These are phyloP conservation scores for Vigna angularis DNA, from an alignment of 306 rosid species.

Conservation along the genomic window DNA sequence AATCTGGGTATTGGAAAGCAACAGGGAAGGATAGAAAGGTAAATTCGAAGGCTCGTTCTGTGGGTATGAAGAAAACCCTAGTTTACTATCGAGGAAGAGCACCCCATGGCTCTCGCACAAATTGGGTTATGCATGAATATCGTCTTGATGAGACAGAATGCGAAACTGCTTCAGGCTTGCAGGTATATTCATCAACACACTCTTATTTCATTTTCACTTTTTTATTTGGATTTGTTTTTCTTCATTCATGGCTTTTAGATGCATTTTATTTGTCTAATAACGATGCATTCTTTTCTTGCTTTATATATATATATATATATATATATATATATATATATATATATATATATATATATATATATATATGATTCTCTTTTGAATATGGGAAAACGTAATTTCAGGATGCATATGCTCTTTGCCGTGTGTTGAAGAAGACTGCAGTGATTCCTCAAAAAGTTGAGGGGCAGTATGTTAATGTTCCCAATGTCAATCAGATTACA, in stretches of 20 bases:
- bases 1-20: constrained; percentile 95
- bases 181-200: constrained; percentile 47
- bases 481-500: constrained; percentile 51
- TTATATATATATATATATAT: not conserved
- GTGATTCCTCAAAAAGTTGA: constrained; percentile 64
- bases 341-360: too few relatives aligned
- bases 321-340: too few relatives aligned
- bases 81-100: constrained; percentile 95
- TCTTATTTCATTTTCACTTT: not conserved
- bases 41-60: constrained; percentile 66
- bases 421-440: constrained; percentile 80
- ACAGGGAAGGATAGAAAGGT: constrained; percentile 94
- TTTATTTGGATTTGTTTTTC: too few relatives aligned
- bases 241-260: not conserved
- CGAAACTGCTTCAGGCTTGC: constrained; percentile 66
- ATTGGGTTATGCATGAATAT: constrained; percentile 97
- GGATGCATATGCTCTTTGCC: constrained; percentile 96
- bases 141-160: constrained; percentile 91
- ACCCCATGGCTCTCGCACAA: constrained; percentile 87
- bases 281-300: not conserved
- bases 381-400: constrained; percentile 29
- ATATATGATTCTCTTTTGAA: not conserved
- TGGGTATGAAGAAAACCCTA: constrained; percentile 95
- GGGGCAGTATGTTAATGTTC: constrained; percentile 56
- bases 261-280: too few relatives aligned